Base-by-base conservation (phyloP, 768 basidiomycete species). In the Hygrocybe punicea region DNA sequence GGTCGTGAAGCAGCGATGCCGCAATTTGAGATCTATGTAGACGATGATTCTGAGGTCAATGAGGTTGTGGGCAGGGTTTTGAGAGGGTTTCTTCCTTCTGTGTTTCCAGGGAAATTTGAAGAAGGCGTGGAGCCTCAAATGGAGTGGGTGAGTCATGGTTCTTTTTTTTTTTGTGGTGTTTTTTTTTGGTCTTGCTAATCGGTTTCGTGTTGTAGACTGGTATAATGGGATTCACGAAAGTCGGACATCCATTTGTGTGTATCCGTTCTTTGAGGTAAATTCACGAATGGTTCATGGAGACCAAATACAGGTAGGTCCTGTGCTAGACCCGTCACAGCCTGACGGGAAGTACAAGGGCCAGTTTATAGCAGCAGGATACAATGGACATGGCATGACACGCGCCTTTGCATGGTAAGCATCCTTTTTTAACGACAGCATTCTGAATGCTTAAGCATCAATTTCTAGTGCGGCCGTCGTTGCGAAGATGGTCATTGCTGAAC, bases 371-470 rank as follows among this genome's bases (percentile, higher is more conserved):
- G 89, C 84, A 0, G 90, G 89, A 3, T 91, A 82, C 62, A 77
- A 82, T 0, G 90, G 90, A 1, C 90, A 91, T 60, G 91, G 90
- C 0, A 91, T 92, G 88, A 83, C 89, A 4, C 81, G 87, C 4
- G 82, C 86, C 0, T 90, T 80, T 67, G 83, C 80, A 29, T 89
- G 87, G 89, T 86, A 62, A 42, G 79, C 60, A 2, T n/a, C 34
- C 57, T 51, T n/a, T 19, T n/a, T 34, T 42, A 39, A 44, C 46
- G 29, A n/a, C 17, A 13, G 40, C 14, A 24, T 53, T 40, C 37
- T 29, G 17, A 37, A 16, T 25, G 16, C 21, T 39, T 17, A 6
- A 17, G 13, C 6, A 17, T 16, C 14, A 9, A 21, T 44, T 16
- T 44, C 36, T 51, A 58, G 57, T 34, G 57, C 60, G 21, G 56